Base-by-base conservation (phyloP, 176 grass and related monocot genomes). In the Rhynchospora pubera region DNA sequence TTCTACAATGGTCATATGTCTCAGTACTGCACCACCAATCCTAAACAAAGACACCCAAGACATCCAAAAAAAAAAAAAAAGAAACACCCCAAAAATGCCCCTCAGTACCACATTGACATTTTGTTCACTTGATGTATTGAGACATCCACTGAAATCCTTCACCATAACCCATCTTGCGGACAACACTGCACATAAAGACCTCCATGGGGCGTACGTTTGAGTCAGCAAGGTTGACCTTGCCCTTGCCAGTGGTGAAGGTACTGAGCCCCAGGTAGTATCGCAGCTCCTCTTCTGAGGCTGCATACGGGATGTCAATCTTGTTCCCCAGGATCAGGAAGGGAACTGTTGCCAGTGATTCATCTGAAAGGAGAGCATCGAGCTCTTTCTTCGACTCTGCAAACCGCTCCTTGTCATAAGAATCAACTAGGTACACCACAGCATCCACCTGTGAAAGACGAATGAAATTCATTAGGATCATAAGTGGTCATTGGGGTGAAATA, bases 151-250 rank as follows among this genome's bases (percentile, higher is more conserved):
- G 82, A 61, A 95, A 90, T 7, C 86, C 93, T 0, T 92, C 90
- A 28, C 86, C 84, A 60, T 95, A 92, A 7, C 93, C 93, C 93
- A 90, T 95, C 84, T 89, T 88, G 0, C 82, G 63, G 0, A 84
- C 90, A 0, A 95, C 65, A 83, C 91, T 93, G 89, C 91, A 93
- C 89, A 91, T 93, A 84, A 93, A 93, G 6, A 93, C 12, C 78
- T 93, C 91, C 6, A 93, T 0, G 30, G 91, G 89, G 26, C 89
- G 84, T 5, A 82, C 51, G 26, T 78, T 75, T 18, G 77, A 67
- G 45, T 57, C 78, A 5, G 12, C 32, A 0, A 87, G 89, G 44
- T 78, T 73, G 5, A 83, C 82, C 7, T 13, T 14, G 43, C 89
- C 86, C 58, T 93, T 93, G 39, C 91, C 84, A 3, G 89, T 91